Percentiles rank a stretch among this genome's conserved stretches.
phyloP scores from a whole-genome alignment of 805 yeast species.

The Ogataea angusta region DNA sequence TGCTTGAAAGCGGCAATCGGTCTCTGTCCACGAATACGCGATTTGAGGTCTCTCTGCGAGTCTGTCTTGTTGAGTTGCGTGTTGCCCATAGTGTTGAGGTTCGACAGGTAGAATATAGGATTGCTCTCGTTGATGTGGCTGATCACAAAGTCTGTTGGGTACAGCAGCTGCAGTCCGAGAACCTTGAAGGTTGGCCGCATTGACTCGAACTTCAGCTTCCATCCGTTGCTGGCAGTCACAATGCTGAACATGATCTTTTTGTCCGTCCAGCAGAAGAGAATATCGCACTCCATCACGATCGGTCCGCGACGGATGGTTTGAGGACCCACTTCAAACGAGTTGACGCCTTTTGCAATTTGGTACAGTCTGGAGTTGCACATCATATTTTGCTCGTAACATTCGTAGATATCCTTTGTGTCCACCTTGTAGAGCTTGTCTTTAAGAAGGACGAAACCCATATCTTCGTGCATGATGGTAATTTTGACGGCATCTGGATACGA shows the following conservation, averaged over 20 bases:
- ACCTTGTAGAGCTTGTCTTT: constrained; percentile 59
- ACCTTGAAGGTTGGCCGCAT: constrained; percentile 29
- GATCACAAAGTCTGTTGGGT: constrained; percentile 30
- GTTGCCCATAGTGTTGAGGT: constrained; percentile 27
- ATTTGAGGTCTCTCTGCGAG: constrained; percentile 25
- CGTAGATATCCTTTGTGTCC: constrained; percentile 57
- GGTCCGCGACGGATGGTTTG: constrained; percentile 61
- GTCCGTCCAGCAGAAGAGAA: constrained; percentile 53
- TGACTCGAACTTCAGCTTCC: constrained; percentile 24
- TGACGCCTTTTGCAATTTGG: constrained; percentile 40
- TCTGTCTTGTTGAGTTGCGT: constrained; percentile 23
- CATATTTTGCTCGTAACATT: constrained; percentile 49
- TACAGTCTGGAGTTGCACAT: constrained; percentile 34
- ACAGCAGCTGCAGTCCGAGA: constrained; percentile 22
- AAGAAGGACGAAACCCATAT: constrained; percentile 55
- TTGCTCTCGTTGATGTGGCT: constrained; percentile 25
- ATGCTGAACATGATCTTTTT: constrained; percentile 36
- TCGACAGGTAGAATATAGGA: constrained; percentile 30
- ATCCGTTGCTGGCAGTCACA: constrained; percentile 27
- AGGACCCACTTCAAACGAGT: constrained; percentile 64
- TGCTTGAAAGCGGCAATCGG: constrained; percentile 30
- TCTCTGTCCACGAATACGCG: constrained; percentile 23
- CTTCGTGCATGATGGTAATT: constrained; percentile 56
- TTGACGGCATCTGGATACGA: constrained; percentile 51
- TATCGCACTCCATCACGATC: constrained; percentile 52